These are phyloP conservation scores for Tephrocybe sp. DNA, from an alignment of 768 basidiomycete genomes.

Conservation along the genomic window DNA sequence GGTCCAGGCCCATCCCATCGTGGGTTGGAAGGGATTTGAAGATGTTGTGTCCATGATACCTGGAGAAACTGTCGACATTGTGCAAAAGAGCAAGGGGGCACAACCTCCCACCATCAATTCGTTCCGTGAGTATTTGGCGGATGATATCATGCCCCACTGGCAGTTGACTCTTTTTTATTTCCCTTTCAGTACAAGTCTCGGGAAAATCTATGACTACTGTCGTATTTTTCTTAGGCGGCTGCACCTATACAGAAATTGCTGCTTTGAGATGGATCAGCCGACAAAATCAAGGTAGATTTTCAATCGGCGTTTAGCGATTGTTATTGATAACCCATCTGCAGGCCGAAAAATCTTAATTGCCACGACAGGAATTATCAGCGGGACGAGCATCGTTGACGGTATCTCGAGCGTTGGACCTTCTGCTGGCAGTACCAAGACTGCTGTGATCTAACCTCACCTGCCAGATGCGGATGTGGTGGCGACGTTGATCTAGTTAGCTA, in stretches of 20 bases:
- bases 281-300: constrained; percentile 69
- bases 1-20: constrained; percentile 85
- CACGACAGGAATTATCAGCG: constrained; percentile 89
- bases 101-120: constrained; percentile 25
- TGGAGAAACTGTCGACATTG: constrained; percentile 82
- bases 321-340: constrained; percentile 26
- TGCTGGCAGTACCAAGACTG: constrained; percentile 37
- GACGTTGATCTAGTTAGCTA: not conserved
- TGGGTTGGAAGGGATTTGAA: constrained; percentile 98
- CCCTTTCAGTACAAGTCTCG: constrained; percentile 38
- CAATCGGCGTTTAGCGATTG: constrained; percentile 16
- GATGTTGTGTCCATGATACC: constrained; percentile 81
- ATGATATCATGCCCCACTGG: not conserved
- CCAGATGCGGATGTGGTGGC: constrained; percentile 3
- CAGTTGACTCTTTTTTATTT: constrained; percentile 5
- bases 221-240: constrained; percentile 96
- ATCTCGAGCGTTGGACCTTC: constrained; percentile 44
- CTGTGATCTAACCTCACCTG: constrained; percentile 31
- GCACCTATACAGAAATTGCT: constrained; percentile 96
- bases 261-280: constrained; percentile 90
- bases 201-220: constrained; percentile 79
- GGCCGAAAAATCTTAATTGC: constrained; percentile 87
- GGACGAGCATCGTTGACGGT: constrained; percentile 67
- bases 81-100: constrained; percentile 39
- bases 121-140: constrained; percentile 26